Evolutionary conservation across 495 filamentous ascomycete genomes (phyloP).

Genomic region (Margaritispora aquatica): DNA sequence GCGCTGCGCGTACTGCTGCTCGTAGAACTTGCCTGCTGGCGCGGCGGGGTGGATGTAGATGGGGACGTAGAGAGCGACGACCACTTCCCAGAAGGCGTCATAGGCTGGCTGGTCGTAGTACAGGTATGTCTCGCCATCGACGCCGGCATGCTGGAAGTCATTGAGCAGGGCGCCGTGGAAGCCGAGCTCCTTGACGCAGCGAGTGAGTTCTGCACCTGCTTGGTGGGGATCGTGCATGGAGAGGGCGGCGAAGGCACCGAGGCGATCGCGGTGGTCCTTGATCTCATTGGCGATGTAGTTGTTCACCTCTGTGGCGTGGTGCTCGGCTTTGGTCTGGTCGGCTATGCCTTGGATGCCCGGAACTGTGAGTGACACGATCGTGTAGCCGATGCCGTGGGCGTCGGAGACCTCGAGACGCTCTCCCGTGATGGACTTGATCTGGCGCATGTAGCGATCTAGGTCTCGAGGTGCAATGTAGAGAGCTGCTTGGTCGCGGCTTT

Average conservation of each 20-base stretch:
- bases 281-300: conserved; percentile 51
- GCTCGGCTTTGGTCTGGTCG: conserved; percentile 28
- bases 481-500: conserved; percentile 23
- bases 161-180: conserved; percentile 57
- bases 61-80: conserved; percentile 53
- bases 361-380: conserved; percentile 48
- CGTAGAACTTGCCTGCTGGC: conserved; percentile 39
- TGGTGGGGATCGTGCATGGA: conserved; percentile 50
- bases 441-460: background rate
- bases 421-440: background rate
- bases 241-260: conserved; percentile 51
- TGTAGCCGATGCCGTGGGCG: conserved; percentile 54
- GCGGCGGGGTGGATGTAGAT: conserved; percentile 55
- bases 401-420: conserved; percentile 45
- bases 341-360: conserved; percentile 54
- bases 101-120: conserved; percentile 53
- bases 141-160: conserved; percentile 36
- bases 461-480: conserved; percentile 16
- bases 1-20: conserved; percentile 43
- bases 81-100: conserved; percentile 51
- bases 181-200: conserved; percentile 47
- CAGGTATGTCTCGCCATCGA: conserved; percentile 41
- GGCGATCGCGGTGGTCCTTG: conserved; percentile 41
- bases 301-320: conserved; percentile 42
- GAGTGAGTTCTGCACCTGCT: conserved; percentile 47